Evolutionary conservation across 257 asterid species (phyloP), one percentile per base, ranked within the genome.

Genomic region (Solanum peruvianum): DNA sequence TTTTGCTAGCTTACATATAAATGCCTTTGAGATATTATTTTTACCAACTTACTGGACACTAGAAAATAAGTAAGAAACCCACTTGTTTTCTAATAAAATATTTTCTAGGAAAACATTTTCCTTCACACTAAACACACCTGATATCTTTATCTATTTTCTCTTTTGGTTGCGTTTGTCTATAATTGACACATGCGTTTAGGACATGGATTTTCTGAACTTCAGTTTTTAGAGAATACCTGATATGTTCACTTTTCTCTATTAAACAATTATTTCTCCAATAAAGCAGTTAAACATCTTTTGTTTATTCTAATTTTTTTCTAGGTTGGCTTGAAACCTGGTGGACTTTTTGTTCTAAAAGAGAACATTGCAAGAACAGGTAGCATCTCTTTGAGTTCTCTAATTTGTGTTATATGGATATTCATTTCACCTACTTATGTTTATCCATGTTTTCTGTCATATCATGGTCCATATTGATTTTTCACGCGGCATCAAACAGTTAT

Each of bases 241-340:
- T 83, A 33, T 52, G 69, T 60, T 72, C 44, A 73, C 64, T 25
- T 75, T 60, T 69, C n/a, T 21, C 67, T 9, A 78, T 27, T 80
- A 80, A 80, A 29, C 66, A 81, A 15, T 35, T 39, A 29, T 73
- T 56, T 71, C 21, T 39, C 83, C 69, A 80, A 15, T 84, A 80
- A 84, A 39, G 77, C 78, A n/a, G 6, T 39, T 52, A 49, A 75
- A 47, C 85, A 16, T 13, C 64, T 31, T 29, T 27, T 47, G 25
- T 25, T 80, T 78, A 27, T 76, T 75, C 86, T 62, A 45, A 37
- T 77, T 83, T 66, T 90, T 86, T 85, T 91, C 77, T 92, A 96
- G 99, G 92, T 58, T 31, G 98, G 99, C 85, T 98, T 97, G 83
- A 97, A 88, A 90, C 95, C 95, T 39, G 98, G 98, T 73, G 99